phyloP scores from a whole-genome alignment of 345 rosid genomes.

The Diplotaxis tenuifolia region DNA sequence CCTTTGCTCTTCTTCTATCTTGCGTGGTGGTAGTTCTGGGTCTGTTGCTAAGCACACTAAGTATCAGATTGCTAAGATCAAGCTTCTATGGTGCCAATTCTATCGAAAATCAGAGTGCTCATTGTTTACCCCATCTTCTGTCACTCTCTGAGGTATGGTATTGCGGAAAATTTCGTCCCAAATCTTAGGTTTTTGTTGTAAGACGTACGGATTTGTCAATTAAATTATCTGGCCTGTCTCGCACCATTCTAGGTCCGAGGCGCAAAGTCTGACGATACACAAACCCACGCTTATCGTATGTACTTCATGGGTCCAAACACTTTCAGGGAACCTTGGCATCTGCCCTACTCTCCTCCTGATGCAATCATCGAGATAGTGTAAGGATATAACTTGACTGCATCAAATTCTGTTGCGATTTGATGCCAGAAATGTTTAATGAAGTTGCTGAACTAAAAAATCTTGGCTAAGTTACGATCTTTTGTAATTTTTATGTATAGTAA shows the following conservation, averaged over 20 bases:
- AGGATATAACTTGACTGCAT: constrained; percentile 39
- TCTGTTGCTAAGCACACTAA: constrained; percentile 62
- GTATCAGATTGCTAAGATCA: constrained; percentile 66
- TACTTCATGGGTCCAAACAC: constrained; percentile 97
- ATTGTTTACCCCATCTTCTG: constrained; percentile 79
- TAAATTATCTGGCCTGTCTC: constrained; percentile 20
- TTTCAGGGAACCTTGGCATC: constrained; percentile 98
- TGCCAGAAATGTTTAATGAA: constrained; percentile 23
- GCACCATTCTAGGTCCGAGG: constrained; percentile 70
- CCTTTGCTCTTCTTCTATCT: constrained; percentile 70
- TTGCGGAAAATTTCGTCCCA: constrained; percentile 4
- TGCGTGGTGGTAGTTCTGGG: constrained; percentile 68
- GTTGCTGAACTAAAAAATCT: constrained; percentile 19
- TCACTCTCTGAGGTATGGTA: constrained; percentile 80
- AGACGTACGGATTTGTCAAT: constrained; percentile 11
- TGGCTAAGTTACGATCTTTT: not conserved
- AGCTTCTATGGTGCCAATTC: constrained; percentile 57
- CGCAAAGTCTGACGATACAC: constrained; percentile 87
- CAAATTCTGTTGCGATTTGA: constrained; percentile 14
- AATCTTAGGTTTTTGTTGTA: not conserved
- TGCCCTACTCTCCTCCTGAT: constrained; percentile 90
- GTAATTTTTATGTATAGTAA: not conserved
- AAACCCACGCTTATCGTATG: constrained; percentile 92
- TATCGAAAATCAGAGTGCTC: constrained; percentile 60
- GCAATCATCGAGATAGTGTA: constrained; percentile 93